phyloP scores from a whole-genome alignment of 2,329 filamentous ascomycete species.

The Aureobasidium pullulans region DNA sequence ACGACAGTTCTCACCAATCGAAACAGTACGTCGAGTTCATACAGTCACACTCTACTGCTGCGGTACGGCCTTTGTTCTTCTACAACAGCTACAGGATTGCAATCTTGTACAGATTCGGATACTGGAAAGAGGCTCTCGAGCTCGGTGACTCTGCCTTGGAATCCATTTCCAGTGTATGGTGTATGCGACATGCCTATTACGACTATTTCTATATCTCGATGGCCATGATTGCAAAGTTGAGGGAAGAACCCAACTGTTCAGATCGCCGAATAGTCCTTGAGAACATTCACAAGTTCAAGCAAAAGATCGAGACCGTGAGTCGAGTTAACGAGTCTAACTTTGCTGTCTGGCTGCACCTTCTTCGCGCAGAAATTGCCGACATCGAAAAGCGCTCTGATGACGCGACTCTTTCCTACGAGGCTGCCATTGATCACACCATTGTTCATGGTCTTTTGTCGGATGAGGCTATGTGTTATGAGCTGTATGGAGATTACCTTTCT shows the following conservation, averaged over 20 bases:
- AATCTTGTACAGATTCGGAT: constrained; percentile 36
- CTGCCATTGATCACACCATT: constrained; percentile 62
- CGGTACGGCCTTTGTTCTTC: constrained; percentile 56
- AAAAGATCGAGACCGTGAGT: constrained; percentile 58
- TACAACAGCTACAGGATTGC: constrained; percentile 53
- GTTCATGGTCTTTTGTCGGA: constrained; percentile 61
- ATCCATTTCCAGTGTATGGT: constrained; percentile 37
- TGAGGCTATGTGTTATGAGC: constrained; percentile 64
- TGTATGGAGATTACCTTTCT: constrained; percentile 66
- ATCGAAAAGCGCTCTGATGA: constrained; percentile 33
- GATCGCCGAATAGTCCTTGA: constrained; percentile 44
- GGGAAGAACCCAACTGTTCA: constrained; percentile 29
- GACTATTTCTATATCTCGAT: constrained; percentile 38
- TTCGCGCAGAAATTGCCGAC: constrained; percentile 63
- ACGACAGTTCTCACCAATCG: constrained; percentile 59
- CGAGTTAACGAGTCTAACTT: constrained; percentile 64
- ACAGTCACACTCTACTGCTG: constrained; percentile 46
- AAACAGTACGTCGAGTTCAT: constrained; percentile 46
- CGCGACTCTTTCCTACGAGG: constrained; percentile 60
- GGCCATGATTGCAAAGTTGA: constrained; percentile 32
- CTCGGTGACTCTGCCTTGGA: constrained; percentile 36
- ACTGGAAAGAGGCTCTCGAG: constrained; percentile 33
- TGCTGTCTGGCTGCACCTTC: constrained; percentile 57
- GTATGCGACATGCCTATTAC: constrained; percentile 36
- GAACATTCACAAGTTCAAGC: constrained; percentile 49